These are phyloP conservation scores for Ascochyta koolunga DNA, from an alignment of 2,329 filamentous ascomycete genomes.

Conservation along the genomic window DNA sequence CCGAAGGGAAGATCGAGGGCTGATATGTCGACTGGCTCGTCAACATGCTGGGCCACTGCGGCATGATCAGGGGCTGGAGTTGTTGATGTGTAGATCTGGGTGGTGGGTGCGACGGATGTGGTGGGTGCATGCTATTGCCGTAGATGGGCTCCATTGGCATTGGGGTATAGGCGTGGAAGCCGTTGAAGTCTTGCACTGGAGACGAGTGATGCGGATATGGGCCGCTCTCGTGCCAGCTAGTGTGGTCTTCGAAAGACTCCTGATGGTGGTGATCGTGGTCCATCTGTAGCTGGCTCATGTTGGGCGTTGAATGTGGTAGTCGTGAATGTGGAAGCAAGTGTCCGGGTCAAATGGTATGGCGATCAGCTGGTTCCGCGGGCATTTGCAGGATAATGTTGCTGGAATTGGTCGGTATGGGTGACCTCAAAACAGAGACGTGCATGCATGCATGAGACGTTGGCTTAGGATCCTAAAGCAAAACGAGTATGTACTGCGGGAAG, in stretches of 20 bases:
- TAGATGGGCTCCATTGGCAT: slow-evolving; percentile 51
- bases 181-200: slow-evolving; percentile 49
- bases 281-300: slow-evolving; percentile 52
- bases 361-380: slow-evolving; percentile 34
- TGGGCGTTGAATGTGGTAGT: slow-evolving; percentile 26
- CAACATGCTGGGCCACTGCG: slow-evolving; percentile 51
- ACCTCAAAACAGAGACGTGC: slow-evolving; percentile 42
- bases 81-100: slow-evolving; percentile 48
- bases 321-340: slow-evolving; percentile 31
- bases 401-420: slow-evolving; percentile 39
- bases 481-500: slow-evolving; percentile 29
- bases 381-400: slow-evolving; percentile 40
- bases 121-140: slow-evolving; percentile 46
- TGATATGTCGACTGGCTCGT: slow-evolving; percentile 51
- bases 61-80: slow-evolving; percentile 50
- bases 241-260: slow-evolving; percentile 45
- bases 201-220: slow-evolving; percentile 48
- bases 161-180: slow-evolving; percentile 45
- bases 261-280: slow-evolving; percentile 48
- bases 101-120: slow-evolving; percentile 34
- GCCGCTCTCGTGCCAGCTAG: slow-evolving; percentile 40
- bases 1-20: slow-evolving; percentile 46
- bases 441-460: slow-evolving; percentile 48
- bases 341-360: slow-evolving; percentile 37
- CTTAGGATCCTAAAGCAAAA: slow-evolving; percentile 45